Conservation (phyloP, 176 grass and related monocot species). For the Puccinellia tenuiflora region DNA sequence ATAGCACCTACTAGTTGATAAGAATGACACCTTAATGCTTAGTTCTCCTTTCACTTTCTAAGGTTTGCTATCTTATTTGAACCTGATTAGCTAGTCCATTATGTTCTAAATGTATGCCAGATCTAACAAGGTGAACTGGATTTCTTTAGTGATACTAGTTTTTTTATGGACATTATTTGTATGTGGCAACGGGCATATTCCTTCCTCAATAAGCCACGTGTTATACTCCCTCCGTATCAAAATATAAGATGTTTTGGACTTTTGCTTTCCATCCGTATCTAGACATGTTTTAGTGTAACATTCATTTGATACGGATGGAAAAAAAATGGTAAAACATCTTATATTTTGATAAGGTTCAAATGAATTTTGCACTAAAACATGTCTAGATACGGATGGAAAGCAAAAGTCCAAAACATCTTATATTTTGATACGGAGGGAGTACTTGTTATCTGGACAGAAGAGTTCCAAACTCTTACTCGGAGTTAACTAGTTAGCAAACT, state of each 20-base stretch:
- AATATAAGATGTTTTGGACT: no score
- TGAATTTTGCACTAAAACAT: no score
- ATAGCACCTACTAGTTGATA: not conserved
- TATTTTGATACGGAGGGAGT: no score
- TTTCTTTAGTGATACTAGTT: not conserved
- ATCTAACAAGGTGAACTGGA: not conserved
- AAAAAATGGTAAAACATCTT: no score
- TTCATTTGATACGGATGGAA: no score
- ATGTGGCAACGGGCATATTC: not conserved
- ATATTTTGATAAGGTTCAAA: no score
- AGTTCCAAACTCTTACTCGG: not conserved
- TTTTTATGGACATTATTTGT: not conserved
- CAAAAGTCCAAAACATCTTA: no score
- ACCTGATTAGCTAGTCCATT: not conserved
- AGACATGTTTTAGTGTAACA: not conserved
- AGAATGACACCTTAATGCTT: not conserved
- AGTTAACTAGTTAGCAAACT: not conserved
- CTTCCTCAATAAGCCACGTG: not conserved
- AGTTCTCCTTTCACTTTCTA: not conserved
- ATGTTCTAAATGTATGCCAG: not conserved
- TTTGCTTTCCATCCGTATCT: no score
- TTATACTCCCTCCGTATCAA: no score
- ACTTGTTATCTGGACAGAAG: no score
- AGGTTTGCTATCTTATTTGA: slow-evolving; percentile 12
- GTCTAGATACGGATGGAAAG: no score